Evolutionary conservation across 2,329 filamentous ascomycete species (phyloP), one percentile per base, ranked within the genome.

Genomic region (Penicillium sp.): DNA sequence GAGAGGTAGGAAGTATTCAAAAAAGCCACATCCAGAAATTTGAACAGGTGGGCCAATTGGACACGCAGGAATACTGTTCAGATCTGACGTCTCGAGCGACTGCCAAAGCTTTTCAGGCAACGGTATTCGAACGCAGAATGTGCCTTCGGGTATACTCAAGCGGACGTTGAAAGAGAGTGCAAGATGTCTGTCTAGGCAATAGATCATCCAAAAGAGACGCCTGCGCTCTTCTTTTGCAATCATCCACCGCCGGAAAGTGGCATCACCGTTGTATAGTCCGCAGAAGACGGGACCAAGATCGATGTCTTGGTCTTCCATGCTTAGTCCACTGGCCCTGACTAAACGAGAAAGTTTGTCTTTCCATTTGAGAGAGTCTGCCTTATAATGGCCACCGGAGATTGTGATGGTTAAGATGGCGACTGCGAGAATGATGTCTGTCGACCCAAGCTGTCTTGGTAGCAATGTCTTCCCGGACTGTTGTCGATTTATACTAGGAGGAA

Each of bases 1-100:
- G 1, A 80, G 65, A 0, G 78, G 78, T 3, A 81, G 63, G 45
- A 81, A 80, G 52, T 75, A 80, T 52, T 80, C 78, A 39, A 80
- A 80, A 30, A 79, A 76, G 1, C 74, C 73, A 3, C 70, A 70
- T 1, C 78, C 78, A 0, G 73, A 71, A 27, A 70, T 54, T 15
- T 58, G 56, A 6, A 55, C 62, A 4, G 57, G 70, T 1, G 78
- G 75, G 0, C 77, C 78, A 3, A 73, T 54, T 0, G 62, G 52
- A 7, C 72, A 66, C 0, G 61, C 54, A 0, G 75, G 74, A 8
- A 76, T 58, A 8, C 65, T 64, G 6, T 59, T 52, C 0, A 61
- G 48, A 7, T 64, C 54, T 2, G 70, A 67, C 1, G 61, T 58
- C 32, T 75, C 71, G 1, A 77, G 63, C 23, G 69, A 67, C 36